Evolutionary conservation across 805 yeast species (phyloP).

Genomic region (Candida maesae): DNA sequence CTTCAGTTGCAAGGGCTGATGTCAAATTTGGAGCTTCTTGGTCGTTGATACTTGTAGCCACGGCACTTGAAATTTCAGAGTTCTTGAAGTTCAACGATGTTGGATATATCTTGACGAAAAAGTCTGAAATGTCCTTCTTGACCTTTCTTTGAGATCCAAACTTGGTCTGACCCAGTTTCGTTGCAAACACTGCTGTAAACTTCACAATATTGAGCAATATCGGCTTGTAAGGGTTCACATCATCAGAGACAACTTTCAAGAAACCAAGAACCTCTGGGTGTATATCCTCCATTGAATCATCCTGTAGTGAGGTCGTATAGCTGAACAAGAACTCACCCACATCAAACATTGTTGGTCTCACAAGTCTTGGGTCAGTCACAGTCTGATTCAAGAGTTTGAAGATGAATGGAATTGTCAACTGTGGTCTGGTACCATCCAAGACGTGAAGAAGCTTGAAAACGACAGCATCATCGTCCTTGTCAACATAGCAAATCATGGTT

Average conservation of each 20-base stretch:
- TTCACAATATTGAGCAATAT: conserved; percentile 52
- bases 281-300: conserved; percentile 76
- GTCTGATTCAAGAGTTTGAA: conserved; percentile 47
- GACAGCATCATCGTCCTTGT: conserved; percentile 24
- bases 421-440: conserved; percentile 81
- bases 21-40: conserved; percentile 5
- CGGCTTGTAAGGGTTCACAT: conserved; percentile 42
- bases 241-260: conserved; percentile 52
- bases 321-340: conserved; percentile 36
- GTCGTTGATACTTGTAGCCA: conserved; percentile 7
- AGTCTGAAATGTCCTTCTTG: conserved; percentile 51
- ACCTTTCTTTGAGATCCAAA: conserved; percentile 59
- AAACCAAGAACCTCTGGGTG: conserved; percentile 59
- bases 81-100: conserved; percentile 26
- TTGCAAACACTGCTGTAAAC: conserved; percentile 47
- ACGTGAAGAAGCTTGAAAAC: conserved; percentile 67
- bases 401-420: conserved; percentile 64
- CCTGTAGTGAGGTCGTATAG: conserved; percentile 65
- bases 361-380: conserved; percentile 2
- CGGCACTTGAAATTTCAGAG: conserved; percentile 18
- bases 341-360: conserved; percentile 17
- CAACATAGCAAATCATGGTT: conserved; percentile 41
- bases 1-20: conserved; percentile 2
- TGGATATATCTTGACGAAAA: conserved; percentile 36
- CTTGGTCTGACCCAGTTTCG: conserved; percentile 54